phyloP scores from a whole-genome alignment of 371 early-diverging fungal genomes.

The Circinella umbellata region DNA sequence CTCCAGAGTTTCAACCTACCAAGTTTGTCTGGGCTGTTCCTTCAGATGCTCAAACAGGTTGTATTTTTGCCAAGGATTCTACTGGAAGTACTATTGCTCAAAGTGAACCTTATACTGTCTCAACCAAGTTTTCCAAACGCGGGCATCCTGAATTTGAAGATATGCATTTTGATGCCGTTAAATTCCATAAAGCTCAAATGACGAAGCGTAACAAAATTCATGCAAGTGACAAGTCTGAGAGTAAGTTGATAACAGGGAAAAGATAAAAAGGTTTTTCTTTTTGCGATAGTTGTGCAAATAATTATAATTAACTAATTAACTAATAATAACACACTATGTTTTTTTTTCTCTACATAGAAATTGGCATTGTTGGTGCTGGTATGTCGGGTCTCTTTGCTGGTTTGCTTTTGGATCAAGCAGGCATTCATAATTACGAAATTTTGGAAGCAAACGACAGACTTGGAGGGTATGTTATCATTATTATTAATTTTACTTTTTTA shows the following conservation, averaged over 20 bases:
- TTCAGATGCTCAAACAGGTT: conserved; percentile 21
- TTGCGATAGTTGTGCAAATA: no score
- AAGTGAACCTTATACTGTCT: conserved; percentile 20
- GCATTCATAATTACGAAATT: conserved; percentile 38
- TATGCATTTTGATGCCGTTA: conserved; percentile 39
- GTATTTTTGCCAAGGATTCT: conserved; percentile 25
- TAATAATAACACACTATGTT: neutral
- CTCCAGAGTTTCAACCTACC: conserved; percentile 23
- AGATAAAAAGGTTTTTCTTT: no score
- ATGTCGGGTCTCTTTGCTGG: conserved; percentile 41
- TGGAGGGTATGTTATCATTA: conserved; percentile 26
- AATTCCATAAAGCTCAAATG: conserved; percentile 27
- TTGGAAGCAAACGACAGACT: conserved; percentile 36
- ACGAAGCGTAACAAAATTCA: conserved; percentile 22
- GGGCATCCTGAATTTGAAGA: conserved; percentile 34
- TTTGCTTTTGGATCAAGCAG: conserved; percentile 34
- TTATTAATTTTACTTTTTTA: neutral
- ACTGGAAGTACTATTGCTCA: conserved; percentile 24
- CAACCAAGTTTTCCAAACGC: conserved; percentile 25
- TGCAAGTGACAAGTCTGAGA: conserved; percentile 24
- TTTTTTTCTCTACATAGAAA: conserved; percentile 18
- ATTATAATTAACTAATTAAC: no score
- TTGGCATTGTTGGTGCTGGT: conserved; percentile 44
- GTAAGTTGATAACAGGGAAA: conserved; percentile 4
- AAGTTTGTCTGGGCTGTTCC: conserved; percentile 36